Evolutionary conservation across 2,329 filamentous ascomycete genomes (phyloP).

Genomic region (Sporothrix luriei): DNA sequence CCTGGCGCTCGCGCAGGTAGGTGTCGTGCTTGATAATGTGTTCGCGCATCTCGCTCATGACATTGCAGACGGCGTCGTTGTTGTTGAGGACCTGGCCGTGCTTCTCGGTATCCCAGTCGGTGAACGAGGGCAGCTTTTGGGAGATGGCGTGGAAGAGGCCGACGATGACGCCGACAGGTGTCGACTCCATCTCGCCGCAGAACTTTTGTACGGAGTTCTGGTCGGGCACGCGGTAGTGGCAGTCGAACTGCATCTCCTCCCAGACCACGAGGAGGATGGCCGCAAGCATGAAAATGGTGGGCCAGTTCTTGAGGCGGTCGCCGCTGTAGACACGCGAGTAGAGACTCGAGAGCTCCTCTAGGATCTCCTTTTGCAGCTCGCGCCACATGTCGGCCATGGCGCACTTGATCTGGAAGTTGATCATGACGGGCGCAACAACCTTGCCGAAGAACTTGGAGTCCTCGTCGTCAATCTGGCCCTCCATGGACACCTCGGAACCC

Average conservation of each 20-base stretch:
- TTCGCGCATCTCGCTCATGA: conserved; percentile 91
- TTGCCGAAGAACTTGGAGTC: conserved; percentile 87
- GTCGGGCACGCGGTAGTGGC: conserved; percentile 91
- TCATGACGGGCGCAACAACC: conserved; percentile 93
- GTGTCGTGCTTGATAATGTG: conserved; percentile 91
- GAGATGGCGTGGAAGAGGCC: conserved; percentile 97
- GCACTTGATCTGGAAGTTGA: conserved; percentile 99
- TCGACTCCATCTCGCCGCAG: conserved; percentile 95
- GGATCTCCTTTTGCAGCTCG: conserved; percentile 91
- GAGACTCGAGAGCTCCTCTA: conserved; percentile 86
- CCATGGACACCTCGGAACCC: conserved; percentile 73
- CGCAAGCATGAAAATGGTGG: conserved; percentile 96
- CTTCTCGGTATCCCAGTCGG: conserved; percentile 90
- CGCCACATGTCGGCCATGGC: conserved; percentile 98
- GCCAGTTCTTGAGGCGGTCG: conserved; percentile 98
- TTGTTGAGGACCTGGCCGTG: conserved; percentile 90
- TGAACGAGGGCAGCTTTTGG: conserved; percentile 88
- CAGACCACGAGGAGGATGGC: conserved; percentile 91
- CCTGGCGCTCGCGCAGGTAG: conserved; percentile 79
- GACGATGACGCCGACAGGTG: conserved; percentile 92
- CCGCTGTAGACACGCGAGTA: conserved; percentile 99
- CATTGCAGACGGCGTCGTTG: conserved; percentile 88
- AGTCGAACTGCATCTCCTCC: conserved; percentile 99
- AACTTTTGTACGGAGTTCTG: conserved; percentile 86
- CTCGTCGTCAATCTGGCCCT: conserved; percentile 83